Evolutionary conservation across 2,329 filamentous ascomycete genomes (phyloP), one percentile per base, ranked within the genome.

Genomic region (Rhytidhysteron rufulum): DNA sequence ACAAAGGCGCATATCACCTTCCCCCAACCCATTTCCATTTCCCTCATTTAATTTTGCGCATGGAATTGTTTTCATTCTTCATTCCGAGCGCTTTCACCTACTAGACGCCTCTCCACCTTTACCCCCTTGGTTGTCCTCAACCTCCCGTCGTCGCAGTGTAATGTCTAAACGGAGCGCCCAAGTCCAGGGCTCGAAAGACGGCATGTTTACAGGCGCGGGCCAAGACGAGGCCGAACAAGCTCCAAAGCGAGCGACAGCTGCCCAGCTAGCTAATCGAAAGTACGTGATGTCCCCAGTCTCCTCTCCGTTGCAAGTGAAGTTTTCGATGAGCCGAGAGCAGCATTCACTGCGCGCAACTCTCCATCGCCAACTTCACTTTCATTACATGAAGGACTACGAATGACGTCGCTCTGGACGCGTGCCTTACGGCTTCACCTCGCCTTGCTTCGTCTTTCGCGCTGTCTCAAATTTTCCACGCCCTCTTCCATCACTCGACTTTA

Each of bases 221-320:
- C 20, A 17, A 30, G 25, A n/a, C 10, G 61, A 63, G 36, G 64
- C 63, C 20, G 66, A 65, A 34, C 73, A 76, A 2, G 63, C 66
- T 49, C 68, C 70, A 19, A 66, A 70, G 50, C 68, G 67, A 59
- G 75, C 75, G 24, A 78, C 74, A 20, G 74, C 75, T 29, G 74
- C 75, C 29, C 75, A 78, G 60, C 37, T 78, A 60, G 75, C 75
- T 22, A 63, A 59, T 44, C 70, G 75, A 64, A 78, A 72, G 75
- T 78, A 66, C 70, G 75, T 77, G 34, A 46, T 48, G 40, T 37
- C 50, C 39, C 27, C 39, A 31, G 38, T 41, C 25, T 20, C 24
- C 32, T 40, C 43, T 20, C 20, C 19, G 27, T 18, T 31, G 20
- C 31, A 29, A 31, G 27, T 40, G 34, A 18, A 15, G 31, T n/a